These are phyloP conservation scores for Amphicarpaea edgeworthii DNA, from an alignment of 306 rosid genomes.

Conservation along the genomic window DNA sequence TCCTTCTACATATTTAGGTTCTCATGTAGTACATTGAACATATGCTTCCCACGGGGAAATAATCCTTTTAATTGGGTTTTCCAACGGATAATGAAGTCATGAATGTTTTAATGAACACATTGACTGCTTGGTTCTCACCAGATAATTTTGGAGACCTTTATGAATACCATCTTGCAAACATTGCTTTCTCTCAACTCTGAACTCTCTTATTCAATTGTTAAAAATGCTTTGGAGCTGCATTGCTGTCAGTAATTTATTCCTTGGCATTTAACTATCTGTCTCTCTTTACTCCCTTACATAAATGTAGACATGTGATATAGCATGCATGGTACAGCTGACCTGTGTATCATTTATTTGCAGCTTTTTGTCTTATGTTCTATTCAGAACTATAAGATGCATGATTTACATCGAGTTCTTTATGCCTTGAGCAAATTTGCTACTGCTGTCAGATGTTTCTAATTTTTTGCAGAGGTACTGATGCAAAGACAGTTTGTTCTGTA, in stretches of 20 bases:
- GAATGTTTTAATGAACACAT: not conserved
- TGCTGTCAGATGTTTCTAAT: constrained; percentile 54
- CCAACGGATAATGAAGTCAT: not conserved
- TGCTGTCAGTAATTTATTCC: constrained; percentile 34
- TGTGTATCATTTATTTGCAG: constrained; percentile 35
- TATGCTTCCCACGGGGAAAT: constrained; percentile 11
- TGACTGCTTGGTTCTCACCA: constrained; percentile 29
- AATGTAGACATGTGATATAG: constrained; percentile 42
- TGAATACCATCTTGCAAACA: constrained; percentile 37
- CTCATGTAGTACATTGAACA: constrained; percentile 36
- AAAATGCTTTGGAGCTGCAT: constrained; percentile 18
- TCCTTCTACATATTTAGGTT: constrained; percentile 38
- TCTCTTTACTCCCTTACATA: constrained; percentile 19
- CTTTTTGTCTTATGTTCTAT: constrained; percentile 49
- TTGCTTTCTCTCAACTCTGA: constrained; percentile 34
- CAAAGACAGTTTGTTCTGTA: constrained; percentile 44
- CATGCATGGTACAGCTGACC: constrained; percentile 41
- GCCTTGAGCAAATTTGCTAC: constrained; percentile 42
- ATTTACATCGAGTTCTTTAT: constrained; percentile 37
- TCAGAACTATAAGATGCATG: constrained; percentile 41
- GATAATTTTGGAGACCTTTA: constrained; percentile 16
- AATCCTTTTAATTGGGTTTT: constrained; percentile 35
- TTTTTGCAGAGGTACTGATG: constrained; percentile 37
- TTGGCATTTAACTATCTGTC: constrained; percentile 25
- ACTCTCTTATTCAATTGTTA: constrained; percentile 25